Percentiles rank a stretch among this genome's conserved stretches.
Evolutionary conservation across 805 yeast genomes (phyloP).

Genomic region (Candida ulmi): DNA sequence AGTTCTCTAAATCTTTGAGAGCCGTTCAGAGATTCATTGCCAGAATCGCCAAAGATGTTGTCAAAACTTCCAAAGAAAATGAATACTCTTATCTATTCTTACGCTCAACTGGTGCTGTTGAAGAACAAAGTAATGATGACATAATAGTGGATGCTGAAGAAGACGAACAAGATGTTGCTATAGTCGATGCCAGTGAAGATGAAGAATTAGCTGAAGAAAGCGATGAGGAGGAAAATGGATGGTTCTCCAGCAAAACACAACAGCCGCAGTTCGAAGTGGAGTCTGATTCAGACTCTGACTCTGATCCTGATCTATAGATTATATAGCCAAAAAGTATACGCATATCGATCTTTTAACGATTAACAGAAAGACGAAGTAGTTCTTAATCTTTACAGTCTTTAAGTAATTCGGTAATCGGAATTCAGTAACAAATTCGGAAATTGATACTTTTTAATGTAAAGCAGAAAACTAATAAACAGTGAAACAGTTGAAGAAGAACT

Average conservation of each 20-base stretch:
- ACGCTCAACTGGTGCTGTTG: conserved; percentile 23
- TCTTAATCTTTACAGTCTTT: no score
- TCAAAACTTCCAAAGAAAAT: conserved; percentile 45
- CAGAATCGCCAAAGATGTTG: conserved; percentile 71
- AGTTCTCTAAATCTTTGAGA: conserved; percentile 59
- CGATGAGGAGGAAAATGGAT: conserved; percentile 22
- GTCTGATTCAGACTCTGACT: conserved; percentile 5
- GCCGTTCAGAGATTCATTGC: conserved; percentile 71
- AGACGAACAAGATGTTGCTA: conserved; percentile 8
- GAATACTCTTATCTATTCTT: conserved; percentile 52
- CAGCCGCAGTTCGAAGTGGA: conserved; percentile 2
- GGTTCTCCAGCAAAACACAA: conserved; percentile 19
- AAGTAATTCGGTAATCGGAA: no score
- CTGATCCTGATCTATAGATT: conserved; percentile 2
- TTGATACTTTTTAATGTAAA: no score
- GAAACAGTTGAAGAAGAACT: no score
- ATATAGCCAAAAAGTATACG: not conserved
- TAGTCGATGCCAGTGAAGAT: conserved; percentile 9
- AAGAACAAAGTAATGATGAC: conserved; percentile 23
- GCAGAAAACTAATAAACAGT: no score
- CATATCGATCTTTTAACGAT: no score
- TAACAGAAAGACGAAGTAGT: no score
- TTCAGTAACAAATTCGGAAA: no score
- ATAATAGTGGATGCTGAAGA: conserved; percentile 6
- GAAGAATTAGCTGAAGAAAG: conserved; percentile 7